Base-by-base conservation (phyloP, 805 yeast genomes). In the Saccharomyces paradoxus region DNA sequence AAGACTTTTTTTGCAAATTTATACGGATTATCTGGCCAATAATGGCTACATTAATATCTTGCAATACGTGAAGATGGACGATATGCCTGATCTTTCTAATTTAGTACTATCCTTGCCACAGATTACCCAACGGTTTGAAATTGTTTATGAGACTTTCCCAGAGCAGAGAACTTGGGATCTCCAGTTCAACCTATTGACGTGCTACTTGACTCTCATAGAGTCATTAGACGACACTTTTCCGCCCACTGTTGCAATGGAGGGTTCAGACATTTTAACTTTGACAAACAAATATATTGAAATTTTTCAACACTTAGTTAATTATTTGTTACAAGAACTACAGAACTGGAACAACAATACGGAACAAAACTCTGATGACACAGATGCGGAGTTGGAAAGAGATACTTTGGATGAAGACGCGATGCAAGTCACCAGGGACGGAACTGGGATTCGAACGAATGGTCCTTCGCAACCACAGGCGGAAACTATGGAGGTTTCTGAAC, bases 81-180 rank as follows among this genome's bases (percentile, higher is more conserved):
- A 66, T 46, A 37, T 63, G 21, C 60, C 59, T 7, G 59, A 60
- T 13, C 21, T 63, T 7, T 50, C 55, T 3, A 55, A 46, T 2
- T 29, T 64, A 12, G 50, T 63, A 2, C 29, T 58, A 10, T 46
- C 61, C 0, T 51, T 64, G 46, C 55, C 60, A 2, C 57, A 58
- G 27, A 64, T 67, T 21, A 56, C 60, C 8, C 48, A 54, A n/a
- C 51, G 59, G 21, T 60, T 67, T 52, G 69, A 69, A 48, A 47
- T 51, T 21, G 62, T 63, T 3, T 51, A 52, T 6, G 51, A 54
- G 3, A 50, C 53, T 13, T 66, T 57, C 50, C 53, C 53, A 22
- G 50, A 55, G 10, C 51, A 52, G 12, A 53, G 58, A 7, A 60
- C 65, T 1, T 70, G 74, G 74, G 74, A 70, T 53, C 57, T 69